Conservation (phyloP, 108 stramenopile species). For the Bacterosira constricta region DNA sequence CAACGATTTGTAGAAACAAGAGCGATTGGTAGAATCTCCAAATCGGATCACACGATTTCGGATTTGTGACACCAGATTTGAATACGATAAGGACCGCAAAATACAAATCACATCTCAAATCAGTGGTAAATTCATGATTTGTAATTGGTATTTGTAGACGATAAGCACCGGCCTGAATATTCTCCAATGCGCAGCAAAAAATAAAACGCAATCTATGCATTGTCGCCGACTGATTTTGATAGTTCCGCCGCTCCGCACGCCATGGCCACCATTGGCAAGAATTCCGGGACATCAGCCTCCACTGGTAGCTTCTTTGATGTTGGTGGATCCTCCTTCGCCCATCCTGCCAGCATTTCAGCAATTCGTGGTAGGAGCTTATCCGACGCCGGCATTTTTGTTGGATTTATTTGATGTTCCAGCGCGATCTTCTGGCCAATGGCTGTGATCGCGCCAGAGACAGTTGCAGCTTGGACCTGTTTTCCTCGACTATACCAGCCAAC, state of each 20-base stretch:
- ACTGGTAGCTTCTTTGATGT: not conserved
- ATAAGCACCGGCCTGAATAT: too few relatives aligned
- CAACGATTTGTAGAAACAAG: too few relatives aligned
- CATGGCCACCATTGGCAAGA: too few relatives aligned
- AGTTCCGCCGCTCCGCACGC: not conserved
- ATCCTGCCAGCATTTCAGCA: not conserved
- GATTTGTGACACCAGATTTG: too few relatives aligned
- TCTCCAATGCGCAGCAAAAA: constrained; percentile 4
- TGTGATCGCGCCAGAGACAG: not conserved
- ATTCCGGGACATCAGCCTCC: not conserved
- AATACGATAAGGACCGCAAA: too few relatives aligned
- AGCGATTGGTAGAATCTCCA: too few relatives aligned
- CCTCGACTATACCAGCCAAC: not conserved
- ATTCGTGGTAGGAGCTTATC: not conserved
- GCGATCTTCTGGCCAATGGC: constrained; percentile 8
- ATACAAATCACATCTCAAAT: too few relatives aligned
- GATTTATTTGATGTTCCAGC: not conserved
- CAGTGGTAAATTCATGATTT: too few relatives aligned
- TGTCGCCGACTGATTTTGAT: not conserved
- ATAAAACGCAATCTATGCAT: not conserved
- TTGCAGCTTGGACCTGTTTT: not conserved
- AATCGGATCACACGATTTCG: too few relatives aligned
- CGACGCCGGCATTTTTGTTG: not conserved
- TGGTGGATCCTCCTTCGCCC: not conserved
- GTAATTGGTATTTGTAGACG: too few relatives aligned